These are phyloP conservation scores for Climacium dendroides DNA, from an alignment of 225 moss, liverwort and hornwort genomes.

Conservation along the genomic window DNA sequence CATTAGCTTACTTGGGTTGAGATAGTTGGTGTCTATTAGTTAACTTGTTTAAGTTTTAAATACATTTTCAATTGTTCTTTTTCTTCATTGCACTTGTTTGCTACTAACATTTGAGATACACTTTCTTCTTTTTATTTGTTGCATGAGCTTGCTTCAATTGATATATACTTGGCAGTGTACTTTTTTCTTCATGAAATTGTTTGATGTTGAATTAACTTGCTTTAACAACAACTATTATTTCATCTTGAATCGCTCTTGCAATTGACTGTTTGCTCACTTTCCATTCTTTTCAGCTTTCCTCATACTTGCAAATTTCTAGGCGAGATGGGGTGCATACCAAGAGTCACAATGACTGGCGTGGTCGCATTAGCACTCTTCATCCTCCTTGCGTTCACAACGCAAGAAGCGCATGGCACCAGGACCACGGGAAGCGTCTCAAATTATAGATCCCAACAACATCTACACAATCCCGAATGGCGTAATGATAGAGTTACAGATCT, in stretches of 20 bases:
- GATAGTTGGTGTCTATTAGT: neutral
- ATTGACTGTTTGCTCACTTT: neutral
- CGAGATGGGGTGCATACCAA: neutral
- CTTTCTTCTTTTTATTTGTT: neutral
- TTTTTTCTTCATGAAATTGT: neutral
- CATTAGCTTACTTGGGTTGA: neutral
- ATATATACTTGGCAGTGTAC: no score
- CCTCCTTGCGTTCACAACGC: neutral
- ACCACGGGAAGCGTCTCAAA: fast-evolving
- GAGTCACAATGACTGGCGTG: neutral
- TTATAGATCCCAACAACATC: neutral
- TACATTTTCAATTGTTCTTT: no score
- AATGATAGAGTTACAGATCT: neutral
- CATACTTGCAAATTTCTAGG: neutral
- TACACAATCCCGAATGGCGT: fast-evolving
- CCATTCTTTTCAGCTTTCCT: no score
- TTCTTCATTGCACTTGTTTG: neutral
- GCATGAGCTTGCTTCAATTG: neutral
- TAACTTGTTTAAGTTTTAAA: neutral
- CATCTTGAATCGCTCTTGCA: fast-evolving
- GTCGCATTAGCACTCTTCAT: no score
- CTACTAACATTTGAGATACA: neutral
- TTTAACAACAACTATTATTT: neutral
- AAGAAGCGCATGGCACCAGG: neutral
- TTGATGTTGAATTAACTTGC: neutral